Evolutionary conservation across 2,329 filamentous ascomycete species (phyloP), one percentile per base, ranked within the genome.

Genomic region (Trichophyton simii): DNA sequence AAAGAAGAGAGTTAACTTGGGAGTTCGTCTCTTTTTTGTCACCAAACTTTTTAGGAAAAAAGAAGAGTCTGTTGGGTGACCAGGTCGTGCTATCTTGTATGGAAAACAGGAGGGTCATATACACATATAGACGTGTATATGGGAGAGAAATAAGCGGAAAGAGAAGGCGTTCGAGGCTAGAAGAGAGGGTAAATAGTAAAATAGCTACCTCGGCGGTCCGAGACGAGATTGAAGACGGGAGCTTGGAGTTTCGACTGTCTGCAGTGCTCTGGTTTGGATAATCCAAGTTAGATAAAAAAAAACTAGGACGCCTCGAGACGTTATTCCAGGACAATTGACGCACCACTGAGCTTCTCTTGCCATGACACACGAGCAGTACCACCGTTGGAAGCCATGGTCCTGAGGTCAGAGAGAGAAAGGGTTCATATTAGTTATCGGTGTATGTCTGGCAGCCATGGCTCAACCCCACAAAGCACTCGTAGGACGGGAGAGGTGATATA

Each of bases 141-240:
- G 5, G 15, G 41, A 57, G 25, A 20, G 31, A 38, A 25, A 41
- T 41, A 13, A 63, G 34, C 52, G 57, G 41, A 44, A 62, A 62
- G 20, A 59, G 59, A 63, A 63, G 63, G 42, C 58, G 61, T 18
- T 62, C 52, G 66, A 62, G 63, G 60, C 52, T 41, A 68, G 15
- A 60, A 55, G 58, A 50, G 59, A 28, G 55, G 36, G 54, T 48
- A 22, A 48, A 48, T 25, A 20, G 44, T 48, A 52, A 58, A 64
- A 60, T 20, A 62, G 22, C 50, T 79, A 88, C 87, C 87, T 81
- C 87, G 81, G 71, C 86, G 83, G 73, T 90, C 87, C 68, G 87
- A 90, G 59, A 88, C 82, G 67, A 88, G 83, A 70, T 86, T 83
- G 72, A 86, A 91, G 60, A 82, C 75, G 6, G 86, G 86, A 57